Evolutionary conservation across 257 asterid species (phyloP).

Genomic region (Ligustrum vulgare): DNA sequence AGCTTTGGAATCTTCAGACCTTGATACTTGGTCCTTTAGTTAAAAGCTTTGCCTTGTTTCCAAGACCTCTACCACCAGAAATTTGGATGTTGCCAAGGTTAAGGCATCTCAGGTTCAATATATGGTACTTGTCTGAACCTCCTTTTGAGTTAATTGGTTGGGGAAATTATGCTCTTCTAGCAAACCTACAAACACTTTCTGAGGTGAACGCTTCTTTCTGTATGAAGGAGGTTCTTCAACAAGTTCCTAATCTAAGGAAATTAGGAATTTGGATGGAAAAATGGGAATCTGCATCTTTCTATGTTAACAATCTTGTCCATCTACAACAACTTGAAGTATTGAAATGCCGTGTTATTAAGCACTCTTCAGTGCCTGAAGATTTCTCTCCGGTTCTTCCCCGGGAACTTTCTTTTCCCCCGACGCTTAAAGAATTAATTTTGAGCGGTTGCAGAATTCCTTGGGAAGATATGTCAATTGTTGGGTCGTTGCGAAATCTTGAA

Average conservation of each 20-base stretch:
- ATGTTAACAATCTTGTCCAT: conserved; percentile 18
- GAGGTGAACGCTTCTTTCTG: conserved; percentile 11
- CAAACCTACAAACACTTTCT: conserved; percentile 16
- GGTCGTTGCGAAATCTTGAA: background rate
- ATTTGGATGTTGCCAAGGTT: conserved; percentile 21
- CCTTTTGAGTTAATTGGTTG: background rate
- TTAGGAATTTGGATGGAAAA: conserved; percentile 16
- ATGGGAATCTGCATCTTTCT: conserved; percentile 11
- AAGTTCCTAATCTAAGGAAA: conserved; percentile 18
- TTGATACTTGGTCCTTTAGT: conserved; percentile 9
- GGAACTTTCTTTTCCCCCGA: conserved; percentile 2
- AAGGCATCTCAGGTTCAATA: conserved; percentile 22
- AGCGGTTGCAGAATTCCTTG: background rate
- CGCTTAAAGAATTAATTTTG: background rate
- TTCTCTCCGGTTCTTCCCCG: background rate
- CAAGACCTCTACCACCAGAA: conserved; percentile 14
- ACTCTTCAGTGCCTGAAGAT: background rate
- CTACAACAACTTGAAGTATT: conserved; percentile 25
- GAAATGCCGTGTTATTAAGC: conserved; percentile 13
- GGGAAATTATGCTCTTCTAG: background rate
- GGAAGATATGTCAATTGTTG: background rate
- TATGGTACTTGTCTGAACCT: conserved; percentile 1
- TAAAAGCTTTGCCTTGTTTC: conserved; percentile 7
- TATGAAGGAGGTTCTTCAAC: conserved; percentile 6
- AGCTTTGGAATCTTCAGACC: conserved; percentile 27